Conservation (phyloP, 2,329 filamentous ascomycete genomes). For the Diaporthe sp. region DNA sequence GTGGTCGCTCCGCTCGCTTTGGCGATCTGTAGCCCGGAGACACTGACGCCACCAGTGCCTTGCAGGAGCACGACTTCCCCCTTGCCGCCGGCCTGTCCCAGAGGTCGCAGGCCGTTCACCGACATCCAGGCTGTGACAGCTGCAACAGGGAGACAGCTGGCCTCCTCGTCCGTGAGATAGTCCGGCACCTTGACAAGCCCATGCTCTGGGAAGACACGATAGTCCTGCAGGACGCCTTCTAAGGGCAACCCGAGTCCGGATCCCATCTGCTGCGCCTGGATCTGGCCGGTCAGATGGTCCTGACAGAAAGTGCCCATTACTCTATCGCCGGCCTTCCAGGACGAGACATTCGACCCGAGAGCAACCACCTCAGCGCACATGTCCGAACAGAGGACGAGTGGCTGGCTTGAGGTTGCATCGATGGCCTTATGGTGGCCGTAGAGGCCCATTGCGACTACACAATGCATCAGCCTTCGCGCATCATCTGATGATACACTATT, state of each 20-base stretch:
- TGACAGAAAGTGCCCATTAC: conserved; percentile 74
- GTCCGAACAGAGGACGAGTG: conserved; percentile 75
- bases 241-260: conserved; percentile 71
- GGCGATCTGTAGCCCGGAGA: conserved; percentile 64
- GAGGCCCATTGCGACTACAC: conserved; percentile 69
- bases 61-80: conserved; percentile 61
- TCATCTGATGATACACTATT: no score
- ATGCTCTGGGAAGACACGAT: conserved; percentile 68
- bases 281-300: conserved; percentile 66
- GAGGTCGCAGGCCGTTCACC: conserved; percentile 68
- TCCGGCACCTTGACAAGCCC: conserved; percentile 66
- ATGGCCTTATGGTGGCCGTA: conserved; percentile 74
- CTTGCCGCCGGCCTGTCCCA: conserved; percentile 59
- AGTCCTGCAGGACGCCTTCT: conserved; percentile 66
- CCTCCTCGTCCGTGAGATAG: conserved; percentile 69
- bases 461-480: background rate
- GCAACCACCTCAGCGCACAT: conserved; percentile 72
- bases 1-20: conserved; percentile 61
- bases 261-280: conserved; percentile 64
- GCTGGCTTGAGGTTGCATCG: conserved; percentile 44
- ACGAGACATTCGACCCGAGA: conserved; percentile 52
- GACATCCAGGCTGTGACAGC: conserved; percentile 74
- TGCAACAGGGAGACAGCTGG: conserved; percentile 69
- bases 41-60: conserved; percentile 64
- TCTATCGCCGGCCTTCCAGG: conserved; percentile 68